These are phyloP conservation scores for Pisolithus orientalis DNA, from an alignment of 768 basidiomycete genomes.

Conservation along the genomic window DNA sequence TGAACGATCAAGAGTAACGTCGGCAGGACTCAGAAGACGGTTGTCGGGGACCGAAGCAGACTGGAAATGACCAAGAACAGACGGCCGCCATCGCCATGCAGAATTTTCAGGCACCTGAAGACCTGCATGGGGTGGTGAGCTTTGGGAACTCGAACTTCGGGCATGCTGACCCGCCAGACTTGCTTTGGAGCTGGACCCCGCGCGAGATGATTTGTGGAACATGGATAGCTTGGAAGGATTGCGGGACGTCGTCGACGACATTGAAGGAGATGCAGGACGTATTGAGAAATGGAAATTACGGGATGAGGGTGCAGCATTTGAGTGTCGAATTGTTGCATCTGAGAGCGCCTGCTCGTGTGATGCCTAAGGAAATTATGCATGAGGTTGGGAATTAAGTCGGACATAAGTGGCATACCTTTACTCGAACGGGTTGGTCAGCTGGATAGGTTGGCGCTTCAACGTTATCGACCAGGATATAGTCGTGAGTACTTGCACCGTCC, in stretches of 20 bases:
- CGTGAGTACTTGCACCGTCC: constrained; percentile 30
- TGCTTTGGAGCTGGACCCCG: constrained; percentile 21
- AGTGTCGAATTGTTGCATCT: constrained; percentile 25
- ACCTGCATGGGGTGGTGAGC: constrained; percentile 24
- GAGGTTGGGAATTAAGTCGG: constrained; percentile 15
- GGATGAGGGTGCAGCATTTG: constrained; percentile 33
- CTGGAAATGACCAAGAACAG: constrained; percentile 58
- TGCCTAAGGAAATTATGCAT: constrained; percentile 17
- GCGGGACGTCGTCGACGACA: constrained; percentile 28
- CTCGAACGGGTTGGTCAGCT: constrained; percentile 7
- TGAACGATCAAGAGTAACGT: constrained; percentile 35
- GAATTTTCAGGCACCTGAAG: constrained; percentile 9
- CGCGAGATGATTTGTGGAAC: constrained; percentile 31
- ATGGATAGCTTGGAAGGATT: constrained; percentile 38
- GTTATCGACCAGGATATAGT: constrained; percentile 37
- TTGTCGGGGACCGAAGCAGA: constrained; percentile 40
- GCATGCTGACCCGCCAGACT: constrained; percentile 33
- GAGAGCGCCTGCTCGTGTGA: constrained; percentile 17
- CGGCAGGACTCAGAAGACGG: constrained; percentile 35
- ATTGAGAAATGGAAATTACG: constrained; percentile 39
- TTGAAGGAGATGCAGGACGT: constrained; percentile 35
- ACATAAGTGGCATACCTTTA: constrained; percentile 23
- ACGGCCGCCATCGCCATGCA: constrained; percentile 54
- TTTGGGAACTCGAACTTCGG: constrained; percentile 46
- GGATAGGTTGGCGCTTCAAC: constrained; percentile 22